Percentiles rank a stretch among this genome's conserved stretches.
These are phyloP conservation scores for Schoenoplectus tabernaemontani DNA, from an alignment of 202 grass and related monocot species.

Conservation along the genomic window DNA sequence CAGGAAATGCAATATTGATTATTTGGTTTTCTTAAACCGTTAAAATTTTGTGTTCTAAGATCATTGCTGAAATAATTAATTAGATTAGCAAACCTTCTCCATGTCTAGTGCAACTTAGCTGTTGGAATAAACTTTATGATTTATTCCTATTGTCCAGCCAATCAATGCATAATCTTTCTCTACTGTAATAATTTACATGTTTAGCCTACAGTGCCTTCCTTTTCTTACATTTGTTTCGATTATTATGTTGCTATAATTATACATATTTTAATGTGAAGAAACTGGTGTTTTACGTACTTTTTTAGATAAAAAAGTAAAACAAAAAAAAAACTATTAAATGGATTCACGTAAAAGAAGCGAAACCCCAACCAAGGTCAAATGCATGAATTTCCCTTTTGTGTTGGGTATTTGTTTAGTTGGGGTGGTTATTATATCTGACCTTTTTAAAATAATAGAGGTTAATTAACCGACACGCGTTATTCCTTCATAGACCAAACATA, in stretches of 20 bases:
- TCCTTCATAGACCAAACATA: not conserved
- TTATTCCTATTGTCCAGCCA: not conserved
- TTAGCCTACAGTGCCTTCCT: too few relatives aligned
- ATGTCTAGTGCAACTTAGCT: not conserved
- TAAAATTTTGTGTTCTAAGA: not conserved
- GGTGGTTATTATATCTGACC: not conserved
- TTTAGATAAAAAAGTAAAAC: not conserved
- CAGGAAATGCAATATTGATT: not conserved
- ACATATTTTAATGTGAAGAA: too few relatives aligned
- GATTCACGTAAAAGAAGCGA: not conserved
- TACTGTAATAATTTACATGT: not conserved
- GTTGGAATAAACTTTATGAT: not conserved
- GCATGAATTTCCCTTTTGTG: not conserved
- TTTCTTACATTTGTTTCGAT: too few relatives aligned
- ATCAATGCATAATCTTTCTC: not conserved
- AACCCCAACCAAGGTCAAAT: not conserved
- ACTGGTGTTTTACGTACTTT: too few relatives aligned
- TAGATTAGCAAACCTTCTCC: not conserved
- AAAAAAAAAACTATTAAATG: not conserved
- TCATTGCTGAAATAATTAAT: not conserved
- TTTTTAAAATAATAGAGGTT: not conserved
- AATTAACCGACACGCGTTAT: not conserved
- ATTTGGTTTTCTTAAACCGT: not conserved
- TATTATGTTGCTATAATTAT: too few relatives aligned
- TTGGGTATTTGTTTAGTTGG: not conserved